phyloP scores from a whole-genome alignment of 2,329 filamentous ascomycete genomes.

The Periconia sp. region DNA sequence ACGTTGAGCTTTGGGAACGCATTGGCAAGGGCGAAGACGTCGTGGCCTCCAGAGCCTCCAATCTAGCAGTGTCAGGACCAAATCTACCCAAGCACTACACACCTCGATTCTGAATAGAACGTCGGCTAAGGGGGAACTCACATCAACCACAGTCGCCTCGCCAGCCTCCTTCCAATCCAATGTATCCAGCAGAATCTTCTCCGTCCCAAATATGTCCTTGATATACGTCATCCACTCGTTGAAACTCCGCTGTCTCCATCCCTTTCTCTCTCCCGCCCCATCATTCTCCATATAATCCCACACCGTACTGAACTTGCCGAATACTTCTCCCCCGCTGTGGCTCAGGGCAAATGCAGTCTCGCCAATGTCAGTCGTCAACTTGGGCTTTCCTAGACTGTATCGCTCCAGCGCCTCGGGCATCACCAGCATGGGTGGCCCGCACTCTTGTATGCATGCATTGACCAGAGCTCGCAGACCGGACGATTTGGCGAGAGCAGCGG shows the following conservation, averaged over 20 bases:
- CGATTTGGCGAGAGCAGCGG: constrained; percentile 33
- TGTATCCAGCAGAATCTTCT: constrained; percentile 30
- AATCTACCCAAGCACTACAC: no score
- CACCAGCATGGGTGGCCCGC: constrained; percentile 34
- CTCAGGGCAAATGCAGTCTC: constrained; percentile 38
- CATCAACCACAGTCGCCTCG: constrained; percentile 32
- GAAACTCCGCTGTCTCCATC: constrained; percentile 38
- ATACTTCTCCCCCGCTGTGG: constrained; percentile 29
- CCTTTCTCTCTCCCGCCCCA: constrained; percentile 34
- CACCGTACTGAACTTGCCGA: constrained; percentile 27
- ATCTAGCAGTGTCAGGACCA: constrained; percentile 18
- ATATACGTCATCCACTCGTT: constrained; percentile 42
- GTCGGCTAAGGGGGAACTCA: constrained; percentile 25
- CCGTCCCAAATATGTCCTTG: constrained; percentile 39
- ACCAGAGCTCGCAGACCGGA: constrained; percentile 32
- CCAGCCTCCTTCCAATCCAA: constrained; percentile 35
- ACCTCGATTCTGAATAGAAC: no score
- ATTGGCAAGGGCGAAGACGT: constrained; percentile 33
- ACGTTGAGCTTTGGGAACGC: constrained; percentile 35
- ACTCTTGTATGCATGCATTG: constrained; percentile 30
- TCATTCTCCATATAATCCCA: constrained; percentile 43
- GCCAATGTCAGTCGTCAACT: constrained; percentile 27
- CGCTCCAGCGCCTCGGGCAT: constrained; percentile 34
- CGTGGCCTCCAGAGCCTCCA: constrained; percentile 39
- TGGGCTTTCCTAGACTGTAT: constrained; percentile 30